Conservation (phyloP, 495 filamentous ascomycete species). For the Penicillium cataractarum region DNA sequence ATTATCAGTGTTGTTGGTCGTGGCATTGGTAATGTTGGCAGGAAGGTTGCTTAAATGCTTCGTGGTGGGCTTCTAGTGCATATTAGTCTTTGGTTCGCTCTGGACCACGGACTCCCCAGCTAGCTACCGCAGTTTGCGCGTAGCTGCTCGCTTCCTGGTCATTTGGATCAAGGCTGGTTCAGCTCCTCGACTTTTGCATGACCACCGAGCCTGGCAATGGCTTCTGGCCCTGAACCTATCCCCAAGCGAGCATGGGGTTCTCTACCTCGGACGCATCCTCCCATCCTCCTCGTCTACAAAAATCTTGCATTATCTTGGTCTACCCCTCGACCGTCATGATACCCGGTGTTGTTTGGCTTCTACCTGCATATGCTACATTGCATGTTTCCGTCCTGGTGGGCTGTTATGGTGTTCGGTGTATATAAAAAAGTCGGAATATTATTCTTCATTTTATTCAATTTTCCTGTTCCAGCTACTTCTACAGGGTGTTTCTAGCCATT, state of each 20-base stretch:
- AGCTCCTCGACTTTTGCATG: not conserved
- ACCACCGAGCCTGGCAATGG: not conserved
- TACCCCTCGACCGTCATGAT: conserved; percentile 21
- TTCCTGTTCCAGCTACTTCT: not conserved
- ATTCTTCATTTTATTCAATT: not conserved
- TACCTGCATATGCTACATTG: conserved; percentile 16
- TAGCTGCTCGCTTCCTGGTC: not conserved
- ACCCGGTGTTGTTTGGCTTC: conserved; percentile 24
- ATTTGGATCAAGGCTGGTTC: not conserved
- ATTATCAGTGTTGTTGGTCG: conserved; percentile 90
- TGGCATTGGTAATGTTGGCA: conserved; percentile 93
- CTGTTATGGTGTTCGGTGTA: conserved; percentile 13
- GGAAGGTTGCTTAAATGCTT: conserved; percentile 77
- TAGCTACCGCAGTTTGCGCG: not conserved
- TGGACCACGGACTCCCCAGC: not conserved
- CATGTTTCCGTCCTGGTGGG: conserved; percentile 10
- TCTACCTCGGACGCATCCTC: no score
- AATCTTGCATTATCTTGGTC: conserved; percentile 14
- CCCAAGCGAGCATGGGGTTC: no score
- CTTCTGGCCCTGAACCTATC: not conserved
- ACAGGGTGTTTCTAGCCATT: no score
- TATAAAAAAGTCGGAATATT: conserved; percentile 5
- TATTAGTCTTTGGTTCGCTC: not conserved
- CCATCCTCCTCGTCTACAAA: not conserved
- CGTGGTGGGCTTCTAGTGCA: not conserved